Percentiles rank a stretch among this genome's conserved stretches.
Evolutionary conservation across 2,329 filamentous ascomycete species (phyloP).

Genomic region (Pseudopyrenochaeta lycopersici): DNA sequence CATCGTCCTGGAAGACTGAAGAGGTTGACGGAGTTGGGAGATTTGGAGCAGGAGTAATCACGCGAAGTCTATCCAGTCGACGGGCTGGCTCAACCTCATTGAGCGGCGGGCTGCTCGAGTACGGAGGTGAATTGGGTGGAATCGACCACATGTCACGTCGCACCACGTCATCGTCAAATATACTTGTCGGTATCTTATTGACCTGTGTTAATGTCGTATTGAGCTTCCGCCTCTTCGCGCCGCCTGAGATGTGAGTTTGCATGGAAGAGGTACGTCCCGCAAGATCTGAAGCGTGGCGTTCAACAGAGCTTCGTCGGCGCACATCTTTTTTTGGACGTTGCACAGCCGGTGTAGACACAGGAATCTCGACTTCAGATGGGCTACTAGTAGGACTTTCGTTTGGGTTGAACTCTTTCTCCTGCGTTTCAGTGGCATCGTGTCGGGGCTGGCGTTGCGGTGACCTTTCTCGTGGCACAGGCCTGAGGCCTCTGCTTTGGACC

Average conservation of each 20-base stretch:
- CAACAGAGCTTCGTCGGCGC: conserved; percentile 5
- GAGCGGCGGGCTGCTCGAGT: conserved; percentile 41
- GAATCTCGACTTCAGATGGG: conserved; percentile 32
- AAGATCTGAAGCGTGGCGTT: conserved; percentile 5
- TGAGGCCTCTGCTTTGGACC: conserved; percentile 54
- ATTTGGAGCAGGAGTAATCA: conserved; percentile 18
- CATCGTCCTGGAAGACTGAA: conserved; percentile 34
- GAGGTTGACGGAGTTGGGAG: conserved; percentile 45
- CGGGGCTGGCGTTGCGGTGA: conserved; percentile 31
- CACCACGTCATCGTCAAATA: conserved; percentile 9
- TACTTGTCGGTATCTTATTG: conserved; percentile 11
- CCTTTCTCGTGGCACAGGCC: conserved; percentile 49
- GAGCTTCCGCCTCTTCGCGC: conserved; percentile 33
- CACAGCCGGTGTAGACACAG: conserved; percentile 32
- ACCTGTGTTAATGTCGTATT: conserved; percentile 21
- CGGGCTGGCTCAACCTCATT: conserved; percentile 11
- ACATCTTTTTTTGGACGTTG: conserved; percentile 12
- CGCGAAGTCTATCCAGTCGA: conserved; percentile 6
- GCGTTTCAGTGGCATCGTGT: conserved; percentile 32
- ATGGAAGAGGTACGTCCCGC: conserved; percentile 16
- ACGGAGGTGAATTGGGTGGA: conserved; percentile 56
- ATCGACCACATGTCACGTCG: conserved; percentile 45
- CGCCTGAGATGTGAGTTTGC: conserved; percentile 21
- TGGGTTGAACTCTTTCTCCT: conserved; percentile 45
- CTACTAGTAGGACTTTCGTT: conserved; percentile 29